phyloP scores from a whole-genome alignment of 176 grass and related monocot genomes.

The Carex myosuroides region DNA sequence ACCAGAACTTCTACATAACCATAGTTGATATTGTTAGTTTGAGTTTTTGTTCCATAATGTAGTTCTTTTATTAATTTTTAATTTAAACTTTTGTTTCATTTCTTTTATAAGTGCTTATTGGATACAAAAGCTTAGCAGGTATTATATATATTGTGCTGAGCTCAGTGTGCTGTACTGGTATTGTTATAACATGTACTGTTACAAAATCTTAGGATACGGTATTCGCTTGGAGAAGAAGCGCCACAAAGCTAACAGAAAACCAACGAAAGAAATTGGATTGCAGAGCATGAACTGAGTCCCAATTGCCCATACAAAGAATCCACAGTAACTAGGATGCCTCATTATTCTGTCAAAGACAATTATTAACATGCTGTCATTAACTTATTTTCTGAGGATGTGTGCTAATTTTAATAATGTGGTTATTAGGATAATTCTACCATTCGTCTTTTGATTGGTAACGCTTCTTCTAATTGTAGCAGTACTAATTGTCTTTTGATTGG shows the following conservation, averaged over 20 bases:
- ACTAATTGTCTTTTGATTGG: background rate
- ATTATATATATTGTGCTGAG: background rate
- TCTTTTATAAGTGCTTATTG: background rate
- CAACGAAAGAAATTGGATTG: constrained; percentile 64
- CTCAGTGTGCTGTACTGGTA: background rate
- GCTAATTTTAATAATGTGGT: background rate
- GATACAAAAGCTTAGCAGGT: background rate
- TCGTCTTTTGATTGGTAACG: background rate
- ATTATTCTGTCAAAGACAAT: constrained; percentile 49
- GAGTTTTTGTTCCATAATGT: background rate
- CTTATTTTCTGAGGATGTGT: background rate
- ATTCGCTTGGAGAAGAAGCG: constrained; percentile 71
- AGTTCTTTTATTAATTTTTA: background rate
- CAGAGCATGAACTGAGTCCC: constrained; percentile 95
- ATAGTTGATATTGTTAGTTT: background rate
- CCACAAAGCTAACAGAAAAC: constrained; percentile 59
- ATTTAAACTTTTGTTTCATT: background rate
- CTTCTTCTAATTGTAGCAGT: background rate
- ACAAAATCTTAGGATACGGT: constrained; percentile 59
- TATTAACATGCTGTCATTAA: background rate
- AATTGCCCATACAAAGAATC: constrained; percentile 78
- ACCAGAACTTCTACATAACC: background rate
- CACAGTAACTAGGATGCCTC: constrained; percentile 86
- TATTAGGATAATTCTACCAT: background rate
- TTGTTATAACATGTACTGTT: background rate